Conservation (phyloP, 179 eudicot genomes). For the Beta corolliflora region DNA sequence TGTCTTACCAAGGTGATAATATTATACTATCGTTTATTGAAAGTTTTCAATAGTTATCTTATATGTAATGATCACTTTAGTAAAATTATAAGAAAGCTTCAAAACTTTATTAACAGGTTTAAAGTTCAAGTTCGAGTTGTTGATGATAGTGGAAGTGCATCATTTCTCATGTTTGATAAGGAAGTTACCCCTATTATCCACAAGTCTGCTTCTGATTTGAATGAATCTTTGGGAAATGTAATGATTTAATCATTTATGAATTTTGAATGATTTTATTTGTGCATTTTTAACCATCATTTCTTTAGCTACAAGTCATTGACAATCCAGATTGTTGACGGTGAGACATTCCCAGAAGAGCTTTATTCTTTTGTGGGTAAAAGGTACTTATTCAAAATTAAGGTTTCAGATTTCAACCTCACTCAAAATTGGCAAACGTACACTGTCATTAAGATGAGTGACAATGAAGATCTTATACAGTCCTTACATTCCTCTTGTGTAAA, state of each 20-base stretch:
- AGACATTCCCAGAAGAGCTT: background rate
- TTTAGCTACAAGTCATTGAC: background rate
- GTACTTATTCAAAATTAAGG: background rate
- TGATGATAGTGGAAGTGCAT: background rate
- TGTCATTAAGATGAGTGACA: background rate
- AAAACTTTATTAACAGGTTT: background rate
- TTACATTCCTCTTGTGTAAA: background rate
- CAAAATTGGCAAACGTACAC: background rate
- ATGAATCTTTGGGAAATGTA: background rate
- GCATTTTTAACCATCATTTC: background rate
- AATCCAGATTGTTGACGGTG: background rate
- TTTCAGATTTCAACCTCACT: background rate
- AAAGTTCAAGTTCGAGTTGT: background rate
- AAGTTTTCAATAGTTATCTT: too few species aligned
- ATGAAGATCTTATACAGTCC: background rate
- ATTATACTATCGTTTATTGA: background rate
- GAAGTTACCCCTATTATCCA: background rate
- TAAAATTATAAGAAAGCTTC: background rate
- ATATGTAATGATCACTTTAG: background rate
- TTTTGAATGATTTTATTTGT: too few species aligned
- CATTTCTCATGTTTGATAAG: background rate
- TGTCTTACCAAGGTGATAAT: background rate
- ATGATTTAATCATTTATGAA: too few species aligned
- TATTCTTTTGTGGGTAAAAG: background rate
- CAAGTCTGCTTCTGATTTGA: background rate